Evolutionary conservation across 129 eudicot genomes (phyloP), one percentile per base, ranked within the genome.

Genomic region (Helichrysum umbraculigerum): DNA sequence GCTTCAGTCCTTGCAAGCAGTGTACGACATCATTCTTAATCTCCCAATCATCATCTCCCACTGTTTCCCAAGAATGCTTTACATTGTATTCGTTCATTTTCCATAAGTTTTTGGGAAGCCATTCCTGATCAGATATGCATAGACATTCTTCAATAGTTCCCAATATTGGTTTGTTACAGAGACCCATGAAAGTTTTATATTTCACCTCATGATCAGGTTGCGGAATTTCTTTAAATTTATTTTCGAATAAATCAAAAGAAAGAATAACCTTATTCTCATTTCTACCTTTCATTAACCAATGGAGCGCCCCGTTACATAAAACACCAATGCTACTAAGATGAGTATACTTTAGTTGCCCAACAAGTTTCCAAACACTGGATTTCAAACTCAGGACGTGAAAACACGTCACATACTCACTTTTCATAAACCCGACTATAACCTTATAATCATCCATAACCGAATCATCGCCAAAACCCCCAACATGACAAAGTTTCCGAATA

Each of bases 391-490:
- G 16, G 2, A 32, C 44, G 5, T 28, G 69, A 64, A 64, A 64
- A 64, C 69, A 64, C 4, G 44, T 64, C 52, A 34, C 28, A 16
- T 9, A 35, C 11, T 33, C 15, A 28, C 29, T 37, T 66, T 35
- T 66, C 22, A 3, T 66, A 11, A 66, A 66, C 11, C 71, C 51
- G 11, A 66, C 25, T 19, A 66, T 16, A 33, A 35, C 50, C 15
- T 34, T 66, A 42, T 30, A 66, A n/a, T 66, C 71, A n/a, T 66
- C 71, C n/a, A 37, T 32, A 16, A n/a, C 35, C n/a, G 52, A n/a
- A 66, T 66, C 71, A 2, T 35, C 34, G 14, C 71, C 71, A 66
- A 66, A 35, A 33, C 71, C 71, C 71, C 47, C 28, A 66, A 66
- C 71, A 66, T 66, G n/a, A 34, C 8, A 17, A n/a, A 4, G 0